Conservation (phyloP, 1,139 yeast species). For the Chernovozyma aurita region DNA sequence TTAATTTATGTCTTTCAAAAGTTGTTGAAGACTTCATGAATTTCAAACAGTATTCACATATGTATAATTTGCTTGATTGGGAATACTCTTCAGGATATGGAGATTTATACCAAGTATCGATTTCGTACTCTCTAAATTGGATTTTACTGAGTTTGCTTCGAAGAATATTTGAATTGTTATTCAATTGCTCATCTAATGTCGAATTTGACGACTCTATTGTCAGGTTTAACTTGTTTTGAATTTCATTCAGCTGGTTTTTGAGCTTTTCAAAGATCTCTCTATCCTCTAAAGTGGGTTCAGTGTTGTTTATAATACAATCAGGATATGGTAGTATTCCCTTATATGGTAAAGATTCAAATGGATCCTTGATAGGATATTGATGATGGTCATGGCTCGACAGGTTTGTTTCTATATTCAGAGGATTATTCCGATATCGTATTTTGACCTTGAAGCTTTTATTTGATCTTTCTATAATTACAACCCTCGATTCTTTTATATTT, state of each 20-base stretch:
- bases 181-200: not conserved
- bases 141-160: conserved; percentile 45
- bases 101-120: conserved; percentile 88
- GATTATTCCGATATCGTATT: not conserved
- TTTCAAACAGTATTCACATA: conserved; percentile 84
- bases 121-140: conserved; percentile 66
- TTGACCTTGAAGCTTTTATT: not conserved
- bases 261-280: conserved; percentile 41
- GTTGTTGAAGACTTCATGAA: conserved; percentile 72
- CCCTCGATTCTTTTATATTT: not conserved
- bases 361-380: not conserved
- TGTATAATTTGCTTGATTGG: conserved; percentile 54
- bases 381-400: not conserved
- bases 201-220: not conserved
- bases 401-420: not conserved
- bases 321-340: conserved; percentile 57
- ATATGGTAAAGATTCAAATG: conserved; percentile 49
- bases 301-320: conserved; percentile 57
- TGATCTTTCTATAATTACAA: not conserved
- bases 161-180: conserved; percentile 3
- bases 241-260: conserved; percentile 16
- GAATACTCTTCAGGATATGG: conserved; percentile 91
- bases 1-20: conserved; percentile 63
- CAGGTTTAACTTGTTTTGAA: not conserved
- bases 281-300: conserved; percentile 55